Evolutionary conservation across 208 protist genomes (phyloP), one percentile per base, ranked within the genome.

Genomic region (Plasmodiophora brassicae): DNA sequence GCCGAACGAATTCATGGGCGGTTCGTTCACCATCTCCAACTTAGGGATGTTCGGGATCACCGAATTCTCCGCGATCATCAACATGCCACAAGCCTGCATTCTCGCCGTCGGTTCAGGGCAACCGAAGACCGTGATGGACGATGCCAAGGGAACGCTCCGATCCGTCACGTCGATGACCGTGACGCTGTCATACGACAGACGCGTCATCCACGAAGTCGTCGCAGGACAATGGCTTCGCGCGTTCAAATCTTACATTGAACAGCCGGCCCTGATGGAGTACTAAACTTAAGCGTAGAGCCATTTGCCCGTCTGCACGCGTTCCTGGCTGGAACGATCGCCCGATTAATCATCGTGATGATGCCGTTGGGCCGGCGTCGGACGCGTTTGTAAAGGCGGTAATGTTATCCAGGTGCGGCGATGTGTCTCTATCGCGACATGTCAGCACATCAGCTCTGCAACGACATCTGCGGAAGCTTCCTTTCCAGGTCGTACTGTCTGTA

Each of bases 221-320:
- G 71, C 71, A n/a, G 71, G 38, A 71, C 71, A 84, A 41, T 84
- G 45, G 38, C 32, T 84, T 14, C 14, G 22, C 22, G 71, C 71
- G 14, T 84, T 84, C 45, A 84, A 84, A 84, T 71, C 32, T 71
- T 84, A 84, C 71, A 84, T 84, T 41, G 71, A 84, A 22, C 32
- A 60, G 32, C 71, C 71, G 22, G 32, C 20, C 38, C 14, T 22
- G 71, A 71, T 84, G 71, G n/a, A n/a, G n/a, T n/a, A n/a, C n/a
- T n/a, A n/a, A n/a, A n/a, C n/a, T n/a, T n/a, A n/a, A n/a, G n/a
- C n/a, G n/a, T n/a, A n/a, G n/a, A n/a, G n/a, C n/a, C n/a, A n/a
- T n/a, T n/a, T n/a, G n/a, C n/a, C n/a, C n/a, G n/a, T n/a, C n/a
- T n/a, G n/a, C n/a, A n/a, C n/a, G n/a, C n/a, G n/a, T n/a, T n/a